Evolutionary conservation across 1,284 basidiomycete genomes (phyloP).

Genomic region (Porphyrellus sp.): DNA sequence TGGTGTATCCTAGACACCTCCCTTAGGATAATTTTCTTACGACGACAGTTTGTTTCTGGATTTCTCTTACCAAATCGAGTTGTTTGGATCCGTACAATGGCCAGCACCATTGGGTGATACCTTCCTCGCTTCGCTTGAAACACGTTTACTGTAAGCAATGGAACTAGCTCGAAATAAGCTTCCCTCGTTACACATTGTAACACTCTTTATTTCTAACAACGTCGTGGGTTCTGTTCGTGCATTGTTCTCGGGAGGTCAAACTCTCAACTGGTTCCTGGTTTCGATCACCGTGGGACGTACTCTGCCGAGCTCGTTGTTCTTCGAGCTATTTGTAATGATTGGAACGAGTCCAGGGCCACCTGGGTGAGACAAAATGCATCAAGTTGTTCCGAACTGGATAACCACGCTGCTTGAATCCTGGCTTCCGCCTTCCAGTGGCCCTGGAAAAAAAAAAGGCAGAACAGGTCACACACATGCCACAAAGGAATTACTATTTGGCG

Average conservation of each 20-base stretch:
- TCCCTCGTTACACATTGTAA: too few relatives aligned
- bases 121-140: too few relatives aligned
- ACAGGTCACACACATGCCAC: background rate
- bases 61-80: constrained; percentile 3
- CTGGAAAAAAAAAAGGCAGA: too few relatives aligned
- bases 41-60: constrained; percentile 3
- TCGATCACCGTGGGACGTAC: too few relatives aligned
- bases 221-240: too few relatives aligned
- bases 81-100: background rate
- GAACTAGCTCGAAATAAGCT: background rate
- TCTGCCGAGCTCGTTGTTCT: background rate
- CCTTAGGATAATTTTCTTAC: constrained; percentile 15
- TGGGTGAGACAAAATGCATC: background rate
- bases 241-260: too few relatives aligned
- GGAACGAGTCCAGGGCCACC: background rate
- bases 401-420: background rate
- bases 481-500: background rate
- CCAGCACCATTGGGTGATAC: too few relatives aligned
- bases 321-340: too few relatives aligned
- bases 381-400: background rate
- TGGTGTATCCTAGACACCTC: constrained; percentile 24
- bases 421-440: background rate
- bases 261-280: too few relatives aligned
- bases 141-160: too few relatives aligned
- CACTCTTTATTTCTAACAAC: too few relatives aligned